phyloP scores from a whole-genome alignment of 768 basidiomycete species.

The Naganishia kalamii region DNA sequence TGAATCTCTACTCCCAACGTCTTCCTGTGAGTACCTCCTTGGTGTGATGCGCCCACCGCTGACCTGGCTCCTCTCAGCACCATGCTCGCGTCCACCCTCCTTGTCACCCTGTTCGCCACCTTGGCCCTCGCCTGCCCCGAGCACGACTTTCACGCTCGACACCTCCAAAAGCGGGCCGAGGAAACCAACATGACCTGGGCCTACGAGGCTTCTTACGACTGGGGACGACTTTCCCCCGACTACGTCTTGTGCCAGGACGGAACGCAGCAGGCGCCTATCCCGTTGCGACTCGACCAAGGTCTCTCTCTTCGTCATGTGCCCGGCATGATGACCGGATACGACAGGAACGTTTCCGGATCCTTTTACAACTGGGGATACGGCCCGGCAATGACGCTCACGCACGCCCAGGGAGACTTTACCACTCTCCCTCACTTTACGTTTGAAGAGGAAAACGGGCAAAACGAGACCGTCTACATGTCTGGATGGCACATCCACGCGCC shows the following conservation, averaged over 20 bases:
- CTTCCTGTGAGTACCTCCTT: no score
- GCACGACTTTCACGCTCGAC: conserved; percentile 23
- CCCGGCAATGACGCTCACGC: conserved; percentile 30
- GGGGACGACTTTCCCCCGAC: conserved; percentile 23
- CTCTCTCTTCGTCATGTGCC: conserved; percentile 24
- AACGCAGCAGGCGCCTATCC: conserved; percentile 27
- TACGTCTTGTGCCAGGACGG: conserved; percentile 28
- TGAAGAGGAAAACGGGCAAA: conserved; percentile 23
- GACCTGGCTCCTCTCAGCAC: no score
- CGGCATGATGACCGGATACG: conserved; percentile 19
- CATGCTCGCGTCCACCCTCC: background rate
- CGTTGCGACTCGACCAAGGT: conserved; percentile 27
- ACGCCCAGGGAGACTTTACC: conserved; percentile 26
- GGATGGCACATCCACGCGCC: conserved; percentile 32
- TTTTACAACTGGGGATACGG: conserved; percentile 33
- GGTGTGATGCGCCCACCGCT: no score
- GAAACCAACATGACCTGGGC: conserved; percentile 18
- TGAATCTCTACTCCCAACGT: no score
- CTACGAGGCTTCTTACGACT: conserved; percentile 31
- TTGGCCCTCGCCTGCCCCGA: conserved; percentile 26
- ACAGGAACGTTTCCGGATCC: conserved; percentile 18
- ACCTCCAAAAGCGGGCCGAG: conserved; percentile 16
- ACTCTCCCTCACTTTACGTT: conserved; percentile 25
- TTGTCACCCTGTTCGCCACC: background rate
- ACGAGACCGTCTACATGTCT: conserved; percentile 31